These are phyloP conservation scores for Cercospora brassicicola DNA, from an alignment of 2,329 filamentous ascomycete genomes.

Conservation along the genomic window DNA sequence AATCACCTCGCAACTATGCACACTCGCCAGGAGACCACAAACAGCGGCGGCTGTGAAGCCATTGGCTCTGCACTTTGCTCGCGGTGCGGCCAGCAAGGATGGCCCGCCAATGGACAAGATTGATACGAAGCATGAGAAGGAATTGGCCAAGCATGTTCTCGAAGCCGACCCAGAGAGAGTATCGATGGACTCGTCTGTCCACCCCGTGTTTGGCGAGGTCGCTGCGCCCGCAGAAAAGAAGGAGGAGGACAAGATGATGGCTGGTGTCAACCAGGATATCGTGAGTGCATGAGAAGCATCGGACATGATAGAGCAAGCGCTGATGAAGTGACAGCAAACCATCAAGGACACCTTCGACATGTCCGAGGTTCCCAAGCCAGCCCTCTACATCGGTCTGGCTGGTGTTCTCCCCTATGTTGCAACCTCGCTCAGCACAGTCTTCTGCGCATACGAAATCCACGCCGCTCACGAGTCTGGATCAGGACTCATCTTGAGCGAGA, in stretches of 20 bases:
- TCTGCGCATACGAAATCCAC: slow-evolving; percentile 79
- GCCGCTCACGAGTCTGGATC: slow-evolving; percentile 62
- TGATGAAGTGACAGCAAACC: slow-evolving; percentile 43
- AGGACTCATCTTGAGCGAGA: slow-evolving; percentile 64
- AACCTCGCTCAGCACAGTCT: slow-evolving; percentile 80
- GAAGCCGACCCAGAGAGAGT: slow-evolving; percentile 61
- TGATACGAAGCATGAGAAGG: slow-evolving; percentile 59
- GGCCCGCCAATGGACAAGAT: slow-evolving; percentile 46
- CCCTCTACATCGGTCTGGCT: slow-evolving; percentile 53
- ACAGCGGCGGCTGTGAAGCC: slow-evolving; percentile 39
- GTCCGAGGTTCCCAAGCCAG: slow-evolving; percentile 48
- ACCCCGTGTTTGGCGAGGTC: slow-evolving; percentile 45
- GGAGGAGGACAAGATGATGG: slow-evolving; percentile 45
- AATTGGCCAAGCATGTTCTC: slow-evolving; percentile 58
- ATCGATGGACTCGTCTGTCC: slow-evolving; percentile 55
- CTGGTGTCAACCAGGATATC: slow-evolving; percentile 44
- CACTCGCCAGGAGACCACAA: slow-evolving; percentile 39
- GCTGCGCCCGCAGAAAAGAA: slow-evolving; percentile 32
- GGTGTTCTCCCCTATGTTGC: slow-evolving; percentile 66
- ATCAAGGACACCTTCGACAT: slow-evolving; percentile 53
- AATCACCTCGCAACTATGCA: slow-evolving; percentile 47
- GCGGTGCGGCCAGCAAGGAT: slow-evolving; percentile 21
- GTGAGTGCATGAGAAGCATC: slow-evolving; percentile 20
- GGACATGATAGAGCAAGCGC: neutral
- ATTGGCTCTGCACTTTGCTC: slow-evolving; percentile 32